A percentile compares a stretch with the other conserved stretches of the same genome.
Conservation (phyloP, 2,329 filamentous ascomycete species). For the Gnomoniopsis sp. region DNA sequence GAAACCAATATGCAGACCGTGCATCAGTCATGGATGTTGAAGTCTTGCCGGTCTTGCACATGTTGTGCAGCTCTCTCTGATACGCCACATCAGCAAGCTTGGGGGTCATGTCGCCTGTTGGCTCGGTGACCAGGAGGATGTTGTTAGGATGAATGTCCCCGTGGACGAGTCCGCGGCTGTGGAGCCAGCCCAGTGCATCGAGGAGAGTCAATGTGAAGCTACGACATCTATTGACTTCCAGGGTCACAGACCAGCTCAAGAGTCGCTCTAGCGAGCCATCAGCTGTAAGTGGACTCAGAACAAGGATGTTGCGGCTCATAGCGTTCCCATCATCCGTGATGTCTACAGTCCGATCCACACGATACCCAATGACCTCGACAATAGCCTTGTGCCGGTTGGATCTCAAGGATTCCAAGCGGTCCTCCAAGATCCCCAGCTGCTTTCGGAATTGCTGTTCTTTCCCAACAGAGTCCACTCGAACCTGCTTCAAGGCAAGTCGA, state of each 20-base stretch:
- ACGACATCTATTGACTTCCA: constrained; percentile 73
- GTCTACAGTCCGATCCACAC: constrained; percentile 54
- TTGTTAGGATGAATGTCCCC: constrained; percentile 79
- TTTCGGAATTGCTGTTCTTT: constrained; percentile 68
- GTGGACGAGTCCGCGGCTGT: constrained; percentile 80
- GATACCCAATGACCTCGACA: constrained; percentile 77
- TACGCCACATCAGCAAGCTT: constrained; percentile 75
- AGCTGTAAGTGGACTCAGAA: constrained; percentile 73
- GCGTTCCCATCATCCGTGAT: constrained; percentile 32
- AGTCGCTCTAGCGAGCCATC: constrained; percentile 81
- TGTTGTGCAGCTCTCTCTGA: constrained; percentile 62
- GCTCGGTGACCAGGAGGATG: constrained; percentile 70
- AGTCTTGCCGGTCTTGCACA: constrained; percentile 51
- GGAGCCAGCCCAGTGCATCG: constrained; percentile 82
- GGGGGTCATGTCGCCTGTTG: constrained; percentile 65
- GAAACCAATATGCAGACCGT: constrained; percentile 77
- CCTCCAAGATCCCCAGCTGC: constrained; percentile 72
- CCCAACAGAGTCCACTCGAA: constrained; percentile 53
- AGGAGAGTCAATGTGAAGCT: constrained; percentile 91
- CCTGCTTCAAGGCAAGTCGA: constrained; percentile 72
- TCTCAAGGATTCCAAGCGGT: constrained; percentile 71
- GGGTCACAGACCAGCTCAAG: constrained; percentile 71
- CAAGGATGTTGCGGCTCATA: constrained; percentile 65
- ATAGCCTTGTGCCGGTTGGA: constrained; percentile 73
- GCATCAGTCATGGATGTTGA: constrained; percentile 55